phyloP scores from a whole-genome alignment of 2,329 filamentous ascomycete genomes.

The Escovopsis sp. region DNA sequence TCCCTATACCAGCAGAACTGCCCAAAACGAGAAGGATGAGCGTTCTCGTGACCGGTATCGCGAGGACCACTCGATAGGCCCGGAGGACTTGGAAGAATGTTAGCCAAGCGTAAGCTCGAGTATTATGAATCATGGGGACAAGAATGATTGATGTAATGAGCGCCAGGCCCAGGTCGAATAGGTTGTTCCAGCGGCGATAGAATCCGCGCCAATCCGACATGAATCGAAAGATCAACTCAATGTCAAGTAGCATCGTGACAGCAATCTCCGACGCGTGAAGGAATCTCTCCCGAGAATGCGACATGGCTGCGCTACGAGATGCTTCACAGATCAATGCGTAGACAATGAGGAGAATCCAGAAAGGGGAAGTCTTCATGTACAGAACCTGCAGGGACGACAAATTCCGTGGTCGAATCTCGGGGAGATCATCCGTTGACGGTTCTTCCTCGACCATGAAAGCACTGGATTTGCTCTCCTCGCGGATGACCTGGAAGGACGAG shows the following conservation, averaged over 20 bases:
- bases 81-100: slow-evolving; percentile 87
- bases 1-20: slow-evolving; percentile 82
- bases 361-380: slow-evolving; percentile 57
- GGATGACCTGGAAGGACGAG: slow-evolving; percentile 93
- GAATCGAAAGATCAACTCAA: slow-evolving; percentile 74
- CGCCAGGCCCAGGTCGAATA: slow-evolving; percentile 67
- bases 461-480: slow-evolving; percentile 87
- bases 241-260: slow-evolving; percentile 62
- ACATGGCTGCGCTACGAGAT: slow-evolving; percentile 64
- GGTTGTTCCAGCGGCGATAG: slow-evolving; percentile 56
- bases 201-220: slow-evolving; percentile 69
- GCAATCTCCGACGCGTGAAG: slow-evolving; percentile 60
- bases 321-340: slow-evolving; percentile 70
- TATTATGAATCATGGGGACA: slow-evolving; percentile 62
- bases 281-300: slow-evolving; percentile 39
- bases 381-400: slow-evolving; percentile 46
- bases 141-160: slow-evolving; percentile 75
- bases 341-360: slow-evolving; percentile 73
- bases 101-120: slow-evolving; percentile 72
- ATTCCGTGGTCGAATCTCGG: slow-evolving; percentile 23
- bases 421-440: slow-evolving; percentile 18
- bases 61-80: slow-evolving; percentile 81
- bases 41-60: slow-evolving; percentile 72
- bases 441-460: slow-evolving; percentile 72
- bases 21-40: slow-evolving; percentile 80